phyloP scores from a whole-genome alignment of 768 basidiomycete genomes.

The Russula virescens region DNA sequence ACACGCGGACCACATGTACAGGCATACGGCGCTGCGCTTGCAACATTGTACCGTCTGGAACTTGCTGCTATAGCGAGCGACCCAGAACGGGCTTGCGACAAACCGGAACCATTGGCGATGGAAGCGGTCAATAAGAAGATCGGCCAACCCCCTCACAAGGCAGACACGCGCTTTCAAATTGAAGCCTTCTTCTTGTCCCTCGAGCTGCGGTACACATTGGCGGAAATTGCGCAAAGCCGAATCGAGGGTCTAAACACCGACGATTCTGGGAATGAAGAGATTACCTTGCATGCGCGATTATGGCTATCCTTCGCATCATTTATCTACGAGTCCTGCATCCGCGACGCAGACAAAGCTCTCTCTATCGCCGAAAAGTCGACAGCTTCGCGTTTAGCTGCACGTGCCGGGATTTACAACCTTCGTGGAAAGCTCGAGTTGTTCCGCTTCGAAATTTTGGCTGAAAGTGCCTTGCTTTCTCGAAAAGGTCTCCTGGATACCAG shows the following conservation, averaged over 20 bases:
- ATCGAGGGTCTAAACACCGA: slow-evolving; percentile 18
- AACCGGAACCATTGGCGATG: slow-evolving; percentile 30
- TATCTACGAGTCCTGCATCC: slow-evolving; percentile 28
- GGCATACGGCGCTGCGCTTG: slow-evolving; percentile 34
- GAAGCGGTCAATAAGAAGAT: slow-evolving; percentile 29
- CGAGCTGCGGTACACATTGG: slow-evolving; percentile 33
- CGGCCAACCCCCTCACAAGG: slow-evolving; percentile 34
- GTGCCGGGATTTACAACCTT: slow-evolving; percentile 23
- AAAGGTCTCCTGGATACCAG: not conserved
- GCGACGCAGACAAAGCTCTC: slow-evolving; percentile 28
- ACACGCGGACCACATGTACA: slow-evolving; percentile 31
- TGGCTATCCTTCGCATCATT: slow-evolving; percentile 27
- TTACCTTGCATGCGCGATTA: slow-evolving; percentile 12
- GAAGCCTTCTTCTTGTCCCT: slow-evolving; percentile 35
- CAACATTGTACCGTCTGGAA: slow-evolving; percentile 32
- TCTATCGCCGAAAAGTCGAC: slow-evolving; percentile 26
- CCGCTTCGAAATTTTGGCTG: slow-evolving; percentile 25
- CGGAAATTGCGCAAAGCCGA: slow-evolving; percentile 30
- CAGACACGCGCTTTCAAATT: slow-evolving; percentile 32
- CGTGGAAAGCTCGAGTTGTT: slow-evolving; percentile 29
- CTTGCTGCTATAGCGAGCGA: slow-evolving; percentile 25
- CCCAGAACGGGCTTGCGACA: slow-evolving; percentile 21
- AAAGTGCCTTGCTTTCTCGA: slow-evolving; percentile 10
- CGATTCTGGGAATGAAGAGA: slow-evolving; percentile 1
- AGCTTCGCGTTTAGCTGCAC: slow-evolving; percentile 30